Conservation (phyloP, 352 stramenopile genomes). For the Globisporangium paroecandrum region DNA sequence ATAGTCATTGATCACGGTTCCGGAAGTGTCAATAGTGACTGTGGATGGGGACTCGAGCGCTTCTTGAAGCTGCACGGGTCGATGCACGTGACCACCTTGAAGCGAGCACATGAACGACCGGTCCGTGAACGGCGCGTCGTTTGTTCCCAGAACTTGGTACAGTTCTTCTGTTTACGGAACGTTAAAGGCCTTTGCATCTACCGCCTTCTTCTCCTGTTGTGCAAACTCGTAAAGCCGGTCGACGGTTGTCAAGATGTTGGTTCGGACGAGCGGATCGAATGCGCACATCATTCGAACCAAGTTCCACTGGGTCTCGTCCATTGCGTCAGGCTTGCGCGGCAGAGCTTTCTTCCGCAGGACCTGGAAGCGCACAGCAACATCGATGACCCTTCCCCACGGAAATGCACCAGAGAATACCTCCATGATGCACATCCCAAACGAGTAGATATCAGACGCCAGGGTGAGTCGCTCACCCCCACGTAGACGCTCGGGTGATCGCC, state of each 20-base stretch:
- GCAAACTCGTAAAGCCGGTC: conserved; percentile 7
- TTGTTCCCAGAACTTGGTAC: no score
- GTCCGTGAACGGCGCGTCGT: no score
- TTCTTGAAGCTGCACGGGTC: neutral
- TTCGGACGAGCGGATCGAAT: neutral
- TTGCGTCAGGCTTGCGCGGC: neutral
- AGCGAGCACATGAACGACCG: no score
- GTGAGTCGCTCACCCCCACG: neutral
- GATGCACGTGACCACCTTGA: neutral
- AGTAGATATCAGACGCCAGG: conserved; percentile 17
- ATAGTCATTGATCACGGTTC: neutral
- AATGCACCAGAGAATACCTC: conserved; percentile 7
- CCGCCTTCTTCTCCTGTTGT: neutral
- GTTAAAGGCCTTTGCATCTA: neutral
- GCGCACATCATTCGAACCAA: conserved; percentile 12
- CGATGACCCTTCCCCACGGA: neutral
- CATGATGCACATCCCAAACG: conserved; percentile 23
- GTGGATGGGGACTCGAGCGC: neutral
- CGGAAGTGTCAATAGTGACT: neutral
- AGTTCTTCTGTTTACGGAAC: neutral
- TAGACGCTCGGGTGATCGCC: conserved; percentile 9
- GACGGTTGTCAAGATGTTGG: conserved; percentile 2
- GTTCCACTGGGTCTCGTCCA: conserved; percentile 8
- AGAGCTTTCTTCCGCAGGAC: conserved; percentile 4
- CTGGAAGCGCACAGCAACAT: neutral